Conservation (phyloP, 345 rosid species). For the Corchorus olitorius region DNA sequence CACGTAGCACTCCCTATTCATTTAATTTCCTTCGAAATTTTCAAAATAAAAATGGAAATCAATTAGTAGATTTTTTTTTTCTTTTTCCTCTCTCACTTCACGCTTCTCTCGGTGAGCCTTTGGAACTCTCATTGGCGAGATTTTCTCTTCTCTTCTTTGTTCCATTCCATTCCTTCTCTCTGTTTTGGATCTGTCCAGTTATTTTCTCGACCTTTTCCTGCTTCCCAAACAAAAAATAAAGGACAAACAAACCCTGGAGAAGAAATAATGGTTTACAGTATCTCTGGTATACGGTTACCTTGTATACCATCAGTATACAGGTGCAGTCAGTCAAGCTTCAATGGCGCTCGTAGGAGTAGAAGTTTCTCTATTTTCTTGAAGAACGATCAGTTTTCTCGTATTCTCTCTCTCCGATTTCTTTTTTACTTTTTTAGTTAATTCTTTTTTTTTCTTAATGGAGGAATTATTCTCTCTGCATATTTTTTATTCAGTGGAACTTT, state of each 20-base stretch:
- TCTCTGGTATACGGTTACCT: constrained; percentile 59
- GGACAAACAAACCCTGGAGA: neutral
- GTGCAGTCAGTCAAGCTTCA: constrained; percentile 46
- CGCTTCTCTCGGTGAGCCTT: constrained; percentile 28
- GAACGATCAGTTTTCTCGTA: constrained; percentile 56
- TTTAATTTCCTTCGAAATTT: neutral
- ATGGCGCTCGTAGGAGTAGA: constrained; percentile 50
- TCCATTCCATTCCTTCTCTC: neutral
- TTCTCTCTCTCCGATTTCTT: constrained; percentile 14
- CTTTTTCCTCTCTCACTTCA: constrained; percentile 2
- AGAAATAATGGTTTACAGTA: constrained; percentile 54
- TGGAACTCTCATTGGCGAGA: constrained; percentile 15
- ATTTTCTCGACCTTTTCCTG: neutral
- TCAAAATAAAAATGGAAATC: too few relatives aligned
- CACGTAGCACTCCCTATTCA: constrained; percentile 41
- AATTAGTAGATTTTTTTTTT: neutral
- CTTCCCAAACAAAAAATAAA: neutral
- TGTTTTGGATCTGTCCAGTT: constrained; percentile 12
- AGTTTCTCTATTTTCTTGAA: constrained; percentile 49
- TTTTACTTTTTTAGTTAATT: neutral
- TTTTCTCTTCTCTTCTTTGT: constrained; percentile 19
- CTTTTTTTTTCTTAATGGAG: neutral
- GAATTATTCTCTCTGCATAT: neutral
- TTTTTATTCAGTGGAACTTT: neutral
- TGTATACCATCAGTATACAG: constrained; percentile 40